Base-by-base conservation (phyloP, 441 rosid species). In the Jatropha podagrica region DNA sequence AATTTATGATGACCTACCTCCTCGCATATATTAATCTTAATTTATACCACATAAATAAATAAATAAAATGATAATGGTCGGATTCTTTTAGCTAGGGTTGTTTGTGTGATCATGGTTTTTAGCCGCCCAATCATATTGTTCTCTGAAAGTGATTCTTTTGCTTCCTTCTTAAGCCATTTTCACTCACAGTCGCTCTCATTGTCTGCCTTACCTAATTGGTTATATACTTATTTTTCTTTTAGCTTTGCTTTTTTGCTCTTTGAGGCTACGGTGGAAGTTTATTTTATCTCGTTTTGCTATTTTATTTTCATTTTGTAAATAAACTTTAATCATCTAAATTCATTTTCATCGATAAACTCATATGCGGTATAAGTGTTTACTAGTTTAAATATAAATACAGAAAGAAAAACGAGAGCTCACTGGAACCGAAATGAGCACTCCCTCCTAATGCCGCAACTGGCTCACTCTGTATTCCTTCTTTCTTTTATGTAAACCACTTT, bases 101-200 rank as follows among this genome's bases (percentile, higher is more conserved):
- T 55, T n/a, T 55, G 9, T 55, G 12, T 55, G 26, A 55, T 55
- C 2, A 55, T 55, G 60, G 60, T 7, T 18, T 18, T 18, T 55
- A 20, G 60, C 60, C 20, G 60, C 60, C 83, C 89, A 72, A 77
- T 65, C 62, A 72, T 56, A 3, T 65, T 77, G 42, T 42, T 58
- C 68, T 65, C 1, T n/a, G 73, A 77, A 66, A 72, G 62, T 40
- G 73, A 72, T 71, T 67, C 55, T 67, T 46, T 77, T 59, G 68
- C 76, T 72, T 72, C 72, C 79, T 54, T 32, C 79, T 41, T 76
- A 76, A 76, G 79, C 64, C 79, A 76, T 72, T 58, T 72, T 66
- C 73, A 71, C 60, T 37, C 54, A 49, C 76, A 46, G 23, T 69
- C 74, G 49, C 38, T 69, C 52, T 64, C 76, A 41, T 38, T 54